These are phyloP conservation scores for Lecanosticta acicola DNA, from an alignment of 2,329 filamentous ascomycete genomes.

Conservation along the genomic window DNA sequence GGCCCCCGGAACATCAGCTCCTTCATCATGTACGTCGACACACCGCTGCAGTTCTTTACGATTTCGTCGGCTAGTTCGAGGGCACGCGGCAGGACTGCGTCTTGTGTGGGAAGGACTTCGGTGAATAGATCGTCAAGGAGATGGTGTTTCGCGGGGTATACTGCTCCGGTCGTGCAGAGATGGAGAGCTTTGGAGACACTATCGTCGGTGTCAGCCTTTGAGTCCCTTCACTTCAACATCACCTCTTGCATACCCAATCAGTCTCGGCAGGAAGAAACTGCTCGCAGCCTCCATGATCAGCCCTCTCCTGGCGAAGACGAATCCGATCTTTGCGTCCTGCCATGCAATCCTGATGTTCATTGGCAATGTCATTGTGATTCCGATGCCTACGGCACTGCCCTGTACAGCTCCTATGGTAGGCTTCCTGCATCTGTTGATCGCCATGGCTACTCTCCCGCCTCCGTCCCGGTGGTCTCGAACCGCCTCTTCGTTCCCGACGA, in stretches of 20 bases:
- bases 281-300: slow-evolving; percentile 67
- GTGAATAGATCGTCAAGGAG: slow-evolving; percentile 60
- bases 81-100: slow-evolving; percentile 58
- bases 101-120: slow-evolving; percentile 54
- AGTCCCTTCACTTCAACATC: not conserved
- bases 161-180: slow-evolving; percentile 61
- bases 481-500: slow-evolving; percentile 40
- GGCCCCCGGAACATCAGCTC: slow-evolving; percentile 63
- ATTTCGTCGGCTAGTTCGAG: slow-evolving; percentile 63
- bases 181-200: slow-evolving; percentile 55
- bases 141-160: slow-evolving; percentile 45
- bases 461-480: slow-evolving; percentile 50
- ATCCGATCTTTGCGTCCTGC: slow-evolving; percentile 60
- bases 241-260: slow-evolving; percentile 50
- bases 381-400: slow-evolving; percentile 53
- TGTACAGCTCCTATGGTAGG: slow-evolving; percentile 53
- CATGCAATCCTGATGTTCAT: slow-evolving; percentile 52
- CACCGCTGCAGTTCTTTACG: slow-evolving; percentile 58
- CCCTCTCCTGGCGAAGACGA: slow-evolving; percentile 66
- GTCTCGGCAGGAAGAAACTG: slow-evolving; percentile 65
- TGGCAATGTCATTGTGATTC: slow-evolving; percentile 55
- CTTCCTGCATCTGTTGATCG: slow-evolving; percentile 54
- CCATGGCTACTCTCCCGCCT: slow-evolving; percentile 44
- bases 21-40: slow-evolving; percentile 62
- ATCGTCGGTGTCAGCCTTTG: slow-evolving; percentile 4